Conservation (phyloP, 768 basidiomycete species). For the Lentinula aciculospora region DNA sequence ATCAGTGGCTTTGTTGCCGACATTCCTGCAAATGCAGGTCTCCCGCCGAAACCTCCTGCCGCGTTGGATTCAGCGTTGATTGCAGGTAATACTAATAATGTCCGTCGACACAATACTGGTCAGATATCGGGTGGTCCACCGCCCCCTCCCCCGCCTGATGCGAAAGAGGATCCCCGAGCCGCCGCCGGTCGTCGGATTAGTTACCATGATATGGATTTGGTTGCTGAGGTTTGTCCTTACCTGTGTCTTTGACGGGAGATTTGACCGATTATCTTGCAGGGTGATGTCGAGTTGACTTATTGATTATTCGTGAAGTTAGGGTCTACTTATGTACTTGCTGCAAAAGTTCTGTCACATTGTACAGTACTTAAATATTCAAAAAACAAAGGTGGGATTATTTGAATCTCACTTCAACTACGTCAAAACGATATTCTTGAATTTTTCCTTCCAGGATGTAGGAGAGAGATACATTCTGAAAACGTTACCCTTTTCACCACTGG, state of each 20-base stretch:
- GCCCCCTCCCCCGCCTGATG: slow-evolving; percentile 82
- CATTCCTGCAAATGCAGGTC: slow-evolving; percentile 61
- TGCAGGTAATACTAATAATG: slow-evolving; percentile 39
- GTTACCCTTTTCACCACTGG: no score
- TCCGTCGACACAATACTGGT: slow-evolving; percentile 30
- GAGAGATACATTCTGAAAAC: no score
- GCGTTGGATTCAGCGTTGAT: slow-evolving; percentile 47
- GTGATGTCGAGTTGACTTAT: slow-evolving; percentile 53
- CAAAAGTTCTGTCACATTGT: background rate
- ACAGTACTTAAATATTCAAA: no score
- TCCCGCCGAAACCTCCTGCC: slow-evolving; percentile 74
- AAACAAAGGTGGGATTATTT: no score
- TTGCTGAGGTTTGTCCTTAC: slow-evolving; percentile 57
- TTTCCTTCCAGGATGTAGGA: no score
- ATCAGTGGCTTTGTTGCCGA: slow-evolving; percentile 71
- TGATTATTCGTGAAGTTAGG: slow-evolving; percentile 11
- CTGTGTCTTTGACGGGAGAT: slow-evolving; percentile 11
- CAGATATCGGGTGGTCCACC: slow-evolving; percentile 46
- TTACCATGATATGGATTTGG: slow-evolving; percentile 94
- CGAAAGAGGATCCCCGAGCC: slow-evolving; percentile 89
- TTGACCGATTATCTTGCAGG: slow-evolving; percentile 24
- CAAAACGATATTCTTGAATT: no score
- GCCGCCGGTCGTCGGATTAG: slow-evolving; percentile 85
- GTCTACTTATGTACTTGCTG: background rate
- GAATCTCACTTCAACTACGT: no score